These are phyloP conservation scores for Crucihimalaya himalaica DNA, from an alignment of 345 rosid species.

Conservation along the genomic window DNA sequence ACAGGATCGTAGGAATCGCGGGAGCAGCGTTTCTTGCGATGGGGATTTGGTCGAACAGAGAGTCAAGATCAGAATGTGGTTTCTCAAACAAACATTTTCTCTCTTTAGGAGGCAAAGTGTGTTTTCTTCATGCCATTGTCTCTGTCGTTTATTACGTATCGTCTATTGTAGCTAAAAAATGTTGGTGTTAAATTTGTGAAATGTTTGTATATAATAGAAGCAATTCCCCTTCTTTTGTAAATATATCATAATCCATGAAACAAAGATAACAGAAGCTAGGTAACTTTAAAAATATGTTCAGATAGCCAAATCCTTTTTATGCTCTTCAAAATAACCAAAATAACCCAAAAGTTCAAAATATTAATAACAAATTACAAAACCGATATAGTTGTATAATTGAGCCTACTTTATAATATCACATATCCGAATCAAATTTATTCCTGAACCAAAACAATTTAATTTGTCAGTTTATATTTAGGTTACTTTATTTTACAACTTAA, in stretches of 20 bases:
- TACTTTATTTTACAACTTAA: too few species aligned
- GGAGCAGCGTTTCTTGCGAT: conserved; percentile 4
- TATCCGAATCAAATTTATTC: too few species aligned
- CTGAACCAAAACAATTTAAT: too few species aligned
- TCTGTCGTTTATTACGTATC: conserved; percentile 10
- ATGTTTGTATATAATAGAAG: neutral
- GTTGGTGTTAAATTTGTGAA: neutral
- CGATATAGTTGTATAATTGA: too few species aligned
- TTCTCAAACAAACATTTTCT: conserved; percentile 14
- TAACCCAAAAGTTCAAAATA: too few species aligned
- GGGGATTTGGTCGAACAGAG: conserved; percentile 35
- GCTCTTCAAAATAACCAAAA: too few species aligned
- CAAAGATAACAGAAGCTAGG: neutral
- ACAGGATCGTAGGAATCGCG: neutral
- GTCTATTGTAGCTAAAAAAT: neutral
- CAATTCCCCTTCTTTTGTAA: neutral
- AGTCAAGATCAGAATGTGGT: conserved; percentile 24
- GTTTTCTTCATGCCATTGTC: conserved; percentile 29
- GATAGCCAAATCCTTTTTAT: too few species aligned
- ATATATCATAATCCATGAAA: neutral
- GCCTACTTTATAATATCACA: too few species aligned
- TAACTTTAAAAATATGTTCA: neutral
- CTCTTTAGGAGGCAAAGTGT: conserved; percentile 9
- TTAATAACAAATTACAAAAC: too few species aligned
- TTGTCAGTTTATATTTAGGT: too few species aligned